phyloP scores from a whole-genome alignment of 2,329 filamentous ascomycete species.

The Ophiostoma fasciatum region DNA sequence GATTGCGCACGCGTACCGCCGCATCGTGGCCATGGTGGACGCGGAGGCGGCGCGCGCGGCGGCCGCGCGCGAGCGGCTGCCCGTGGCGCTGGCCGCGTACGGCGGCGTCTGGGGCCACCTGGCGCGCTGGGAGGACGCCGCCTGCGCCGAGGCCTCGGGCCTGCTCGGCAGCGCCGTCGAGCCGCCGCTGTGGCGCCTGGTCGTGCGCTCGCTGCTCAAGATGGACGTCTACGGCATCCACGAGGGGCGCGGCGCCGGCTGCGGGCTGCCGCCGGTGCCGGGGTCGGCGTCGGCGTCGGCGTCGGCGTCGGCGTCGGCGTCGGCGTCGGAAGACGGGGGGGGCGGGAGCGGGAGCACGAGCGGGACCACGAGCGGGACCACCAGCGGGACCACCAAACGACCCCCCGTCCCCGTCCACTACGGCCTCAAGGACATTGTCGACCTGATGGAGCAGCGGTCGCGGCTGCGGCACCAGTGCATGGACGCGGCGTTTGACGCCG shows the following conservation, averaged over 20 bases:
- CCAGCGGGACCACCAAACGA: too few species aligned
- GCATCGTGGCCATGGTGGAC: conserved; percentile 40
- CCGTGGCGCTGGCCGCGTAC: conserved; percentile 30
- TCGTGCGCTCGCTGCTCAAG: conserved; percentile 37
- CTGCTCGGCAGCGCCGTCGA: conserved; percentile 31
- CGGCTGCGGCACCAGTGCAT: conserved; percentile 32
- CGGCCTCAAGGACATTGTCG: conserved; percentile 40
- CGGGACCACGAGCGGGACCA: too few species aligned
- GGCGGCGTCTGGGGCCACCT: conserved; percentile 33
- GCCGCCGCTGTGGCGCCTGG: conserved; percentile 37
- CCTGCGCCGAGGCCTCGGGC: conserved; percentile 17
- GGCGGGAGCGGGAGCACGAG: too few species aligned
- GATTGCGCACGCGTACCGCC: conserved; percentile 41
- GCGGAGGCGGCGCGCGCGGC: conserved; percentile 30
- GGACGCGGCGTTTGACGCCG: conserved; percentile 29
- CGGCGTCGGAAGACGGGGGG: too few species aligned
- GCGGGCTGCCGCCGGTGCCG: too few species aligned
- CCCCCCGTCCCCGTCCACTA: conserved; percentile 23
- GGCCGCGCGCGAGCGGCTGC: conserved; percentile 24
- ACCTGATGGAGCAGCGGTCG: conserved; percentile 35
- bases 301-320: too few species aligned
- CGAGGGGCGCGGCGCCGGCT: conserved; percentile 2
- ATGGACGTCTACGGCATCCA: conserved; percentile 42
- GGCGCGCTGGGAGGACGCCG: conserved; percentile 11
- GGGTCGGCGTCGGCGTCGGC: too few species aligned